phyloP scores from a whole-genome alignment of 2,329 filamentous ascomycete species.

The Xylaria arbuscula region DNA sequence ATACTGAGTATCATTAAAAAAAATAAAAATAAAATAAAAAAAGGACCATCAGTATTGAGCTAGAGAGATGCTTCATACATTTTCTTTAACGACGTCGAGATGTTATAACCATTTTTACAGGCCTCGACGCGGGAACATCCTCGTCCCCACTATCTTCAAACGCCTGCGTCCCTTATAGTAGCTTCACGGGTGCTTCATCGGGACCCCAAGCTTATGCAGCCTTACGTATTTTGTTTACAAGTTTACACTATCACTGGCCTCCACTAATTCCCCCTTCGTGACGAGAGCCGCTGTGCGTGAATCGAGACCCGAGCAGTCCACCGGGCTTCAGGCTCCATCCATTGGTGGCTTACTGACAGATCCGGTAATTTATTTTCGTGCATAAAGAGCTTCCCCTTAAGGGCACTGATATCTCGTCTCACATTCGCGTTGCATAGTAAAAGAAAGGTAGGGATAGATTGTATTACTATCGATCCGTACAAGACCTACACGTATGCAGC shows the following conservation, averaged over 20 bases:
- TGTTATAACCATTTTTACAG: constrained; percentile 13
- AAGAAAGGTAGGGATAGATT: background rate
- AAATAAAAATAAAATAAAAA: no score
- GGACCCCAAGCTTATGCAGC: constrained; percentile 35
- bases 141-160: constrained; percentile 35
- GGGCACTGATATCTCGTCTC: constrained; percentile 23
- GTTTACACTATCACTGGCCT: constrained; percentile 1
- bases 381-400: constrained; percentile 21
- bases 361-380: constrained; percentile 16
- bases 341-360: constrained; percentile 4
- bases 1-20: background rate
- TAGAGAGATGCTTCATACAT: no score
- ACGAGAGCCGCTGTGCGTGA: constrained; percentile 14
- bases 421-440: constrained; percentile 12
- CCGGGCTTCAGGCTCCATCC: constrained; percentile 24
- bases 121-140: constrained; percentile 25
- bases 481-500: constrained; percentile 4
- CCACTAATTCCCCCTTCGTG: constrained; percentile 18
- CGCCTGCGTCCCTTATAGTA: constrained; percentile 21
- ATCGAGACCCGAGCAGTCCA: constrained; percentile 6
- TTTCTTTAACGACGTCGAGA: background rate
- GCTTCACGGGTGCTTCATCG: constrained; percentile 37
- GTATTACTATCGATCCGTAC: background rate
- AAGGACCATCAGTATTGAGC: background rate
- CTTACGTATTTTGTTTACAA: constrained; percentile 21